Conservation (phyloP, 495 filamentous ascomycete genomes). For the Copromyces sp. region DNA sequence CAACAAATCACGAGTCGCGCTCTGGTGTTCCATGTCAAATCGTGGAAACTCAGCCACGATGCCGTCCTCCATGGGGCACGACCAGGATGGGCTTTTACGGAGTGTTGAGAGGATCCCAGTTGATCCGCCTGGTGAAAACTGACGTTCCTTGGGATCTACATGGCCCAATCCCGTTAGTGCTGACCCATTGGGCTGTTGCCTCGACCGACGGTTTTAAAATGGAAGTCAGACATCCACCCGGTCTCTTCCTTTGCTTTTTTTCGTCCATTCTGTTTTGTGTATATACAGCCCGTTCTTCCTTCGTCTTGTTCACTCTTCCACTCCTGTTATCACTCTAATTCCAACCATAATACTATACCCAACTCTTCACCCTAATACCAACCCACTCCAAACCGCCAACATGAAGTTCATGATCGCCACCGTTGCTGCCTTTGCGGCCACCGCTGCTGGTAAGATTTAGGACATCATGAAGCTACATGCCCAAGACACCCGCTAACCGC, state of each 20-base stretch:
- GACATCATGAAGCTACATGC: background rate
- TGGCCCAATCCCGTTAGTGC: background rate
- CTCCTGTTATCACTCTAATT: background rate
- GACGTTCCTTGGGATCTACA: background rate
- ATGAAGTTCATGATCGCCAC: constrained; percentile 8
- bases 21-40: background rate
- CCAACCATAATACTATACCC: background rate
- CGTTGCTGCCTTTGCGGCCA: constrained; percentile 8
- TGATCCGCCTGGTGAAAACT: background rate
- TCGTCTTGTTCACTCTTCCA: background rate
- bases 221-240: background rate
- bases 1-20: background rate
- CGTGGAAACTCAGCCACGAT: background rate
- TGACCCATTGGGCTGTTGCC: background rate
- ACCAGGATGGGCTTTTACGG: background rate
- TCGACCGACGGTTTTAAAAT: background rate
- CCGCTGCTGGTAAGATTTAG: constrained; percentile 1
- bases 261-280: background rate
- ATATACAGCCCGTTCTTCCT: background rate
- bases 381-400: background rate
- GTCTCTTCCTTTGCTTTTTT: background rate
- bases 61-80: background rate
- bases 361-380: background rate
- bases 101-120: background rate
- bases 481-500: background rate